phyloP scores from a whole-genome alignment of 352 stramenopile genomes.

The Pythium phragmitis region DNA sequence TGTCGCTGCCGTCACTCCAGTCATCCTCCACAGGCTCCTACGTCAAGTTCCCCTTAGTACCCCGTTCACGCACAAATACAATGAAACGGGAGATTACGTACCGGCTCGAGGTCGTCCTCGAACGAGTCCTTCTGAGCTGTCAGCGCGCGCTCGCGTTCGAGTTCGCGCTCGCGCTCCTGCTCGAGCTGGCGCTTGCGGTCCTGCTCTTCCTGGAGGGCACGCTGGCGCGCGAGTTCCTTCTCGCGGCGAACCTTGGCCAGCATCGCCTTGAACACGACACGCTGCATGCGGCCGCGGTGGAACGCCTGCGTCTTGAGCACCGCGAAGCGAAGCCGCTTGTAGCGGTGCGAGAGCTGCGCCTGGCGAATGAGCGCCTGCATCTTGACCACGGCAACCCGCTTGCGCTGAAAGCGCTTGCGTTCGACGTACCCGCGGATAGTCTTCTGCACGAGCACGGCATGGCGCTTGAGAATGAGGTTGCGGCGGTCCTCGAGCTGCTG shows the following conservation, averaged over 20 bases:
- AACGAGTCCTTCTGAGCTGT: constrained; percentile 29
- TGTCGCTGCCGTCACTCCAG: constrained; percentile 74
- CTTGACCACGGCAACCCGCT: constrained; percentile 44
- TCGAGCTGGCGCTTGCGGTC: constrained; percentile 19
- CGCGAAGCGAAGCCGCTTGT: constrained; percentile 41
- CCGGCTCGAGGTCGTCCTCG: constrained; percentile 46
- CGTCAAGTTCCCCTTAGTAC: constrained; percentile 60
- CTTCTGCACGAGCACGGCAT: constrained; percentile 79
- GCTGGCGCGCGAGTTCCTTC: constrained; percentile 34
- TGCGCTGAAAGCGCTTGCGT: constrained; percentile 52
- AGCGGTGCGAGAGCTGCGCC: constrained; percentile 39
- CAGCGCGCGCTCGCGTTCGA: constrained; percentile 19
- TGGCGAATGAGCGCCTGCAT: constrained; percentile 52
- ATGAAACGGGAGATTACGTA: constrained; percentile 29
- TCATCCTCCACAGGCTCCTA: constrained; percentile 85
- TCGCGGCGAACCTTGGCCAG: constrained; percentile 46
- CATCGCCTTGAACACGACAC: constrained; percentile 48
- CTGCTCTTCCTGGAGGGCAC: constrained; percentile 21
- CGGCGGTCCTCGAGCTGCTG: constrained; percentile 90
- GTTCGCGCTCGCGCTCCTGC: constrained; percentile 25
- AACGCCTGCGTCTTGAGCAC: constrained; percentile 58
- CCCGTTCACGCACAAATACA: background rate
- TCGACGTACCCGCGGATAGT: constrained; percentile 60
- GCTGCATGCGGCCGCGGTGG: constrained; percentile 59
- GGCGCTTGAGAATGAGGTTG: constrained; percentile 69